These are phyloP conservation scores for Pterocarpus macrocarpus DNA, from an alignment of 306 rosid genomes.

Conservation along the genomic window DNA sequence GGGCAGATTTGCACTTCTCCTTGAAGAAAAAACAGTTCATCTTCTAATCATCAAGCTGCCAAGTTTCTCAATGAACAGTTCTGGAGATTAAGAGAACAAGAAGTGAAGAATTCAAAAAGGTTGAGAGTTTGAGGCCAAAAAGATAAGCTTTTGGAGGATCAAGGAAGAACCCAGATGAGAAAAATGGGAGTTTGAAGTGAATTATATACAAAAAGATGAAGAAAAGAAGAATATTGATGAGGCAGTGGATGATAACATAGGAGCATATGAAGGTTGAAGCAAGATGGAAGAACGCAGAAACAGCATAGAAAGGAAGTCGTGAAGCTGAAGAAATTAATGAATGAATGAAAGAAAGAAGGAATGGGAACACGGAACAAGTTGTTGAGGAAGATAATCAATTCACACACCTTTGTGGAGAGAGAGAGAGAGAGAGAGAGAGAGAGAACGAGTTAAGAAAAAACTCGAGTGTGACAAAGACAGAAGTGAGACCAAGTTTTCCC, in stretches of 20 bases:
- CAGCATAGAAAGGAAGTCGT: no score
- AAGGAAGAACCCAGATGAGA: conserved; percentile 18
- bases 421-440: no score
- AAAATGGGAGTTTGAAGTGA: not conserved
- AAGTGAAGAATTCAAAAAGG: not conserved
- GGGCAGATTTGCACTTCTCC: conserved; percentile 69
- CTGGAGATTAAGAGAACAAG: no score
- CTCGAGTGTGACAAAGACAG: not conserved
- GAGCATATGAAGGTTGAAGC: not conserved
- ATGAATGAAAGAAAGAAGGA: no score
- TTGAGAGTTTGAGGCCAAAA: not conserved
- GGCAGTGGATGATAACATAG: not conserved
- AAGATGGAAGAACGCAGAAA: no score
- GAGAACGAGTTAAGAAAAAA: no score
- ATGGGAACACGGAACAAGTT: no score
- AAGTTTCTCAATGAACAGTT: not conserved
- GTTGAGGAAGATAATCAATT: no score
- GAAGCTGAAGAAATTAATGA: no score
- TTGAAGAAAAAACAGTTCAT: conserved; percentile 85
- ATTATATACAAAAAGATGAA: not conserved
- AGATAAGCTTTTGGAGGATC: not conserved
- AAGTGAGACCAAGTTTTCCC: not conserved
- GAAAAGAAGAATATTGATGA: not conserved
- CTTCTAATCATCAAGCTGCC: conserved; percentile 34
- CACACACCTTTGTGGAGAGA: no score